These are phyloP conservation scores for Saccharomyces mikatae DNA, from an alignment of 805 yeast genomes.

Conservation along the genomic window DNA sequence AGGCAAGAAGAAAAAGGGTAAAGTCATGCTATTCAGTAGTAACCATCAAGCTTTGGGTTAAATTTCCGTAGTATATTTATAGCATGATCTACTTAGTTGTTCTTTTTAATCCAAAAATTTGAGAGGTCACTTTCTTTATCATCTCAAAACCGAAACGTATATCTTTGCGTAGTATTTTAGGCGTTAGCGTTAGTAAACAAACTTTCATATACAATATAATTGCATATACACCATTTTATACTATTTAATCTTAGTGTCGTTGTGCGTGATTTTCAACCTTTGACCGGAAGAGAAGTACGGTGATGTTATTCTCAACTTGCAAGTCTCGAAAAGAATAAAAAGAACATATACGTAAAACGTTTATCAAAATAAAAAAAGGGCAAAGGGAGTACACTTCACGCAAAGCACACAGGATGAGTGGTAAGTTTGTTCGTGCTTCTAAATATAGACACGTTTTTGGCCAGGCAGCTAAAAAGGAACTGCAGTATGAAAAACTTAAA, in stretches of 20 bases:
- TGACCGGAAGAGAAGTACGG: not conserved
- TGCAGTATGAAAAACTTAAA: conserved; percentile 44
- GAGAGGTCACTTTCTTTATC: not conserved
- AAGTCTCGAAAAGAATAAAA: not conserved
- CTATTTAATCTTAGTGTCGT: not conserved
- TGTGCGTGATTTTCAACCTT: not conserved
- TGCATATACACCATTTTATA: not conserved
- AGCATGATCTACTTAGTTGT: not conserved
- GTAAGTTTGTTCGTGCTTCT: conserved; percentile 90
- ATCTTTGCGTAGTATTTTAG: not conserved
- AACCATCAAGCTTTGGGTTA: conserved; percentile 8
- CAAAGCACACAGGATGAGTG: conserved; percentile 38
- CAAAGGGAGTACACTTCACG: not conserved
- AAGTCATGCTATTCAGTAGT: conserved; percentile 23
- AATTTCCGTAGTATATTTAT: not conserved
- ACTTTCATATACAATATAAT: not conserved
- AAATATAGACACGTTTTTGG: conserved; percentile 96
- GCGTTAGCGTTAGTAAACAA: not conserved
- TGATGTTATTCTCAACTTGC: not conserved
- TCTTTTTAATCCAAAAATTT: not conserved
- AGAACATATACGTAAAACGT: not conserved
- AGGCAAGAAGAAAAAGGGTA: conserved; percentile 40
- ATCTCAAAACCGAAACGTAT: not conserved
- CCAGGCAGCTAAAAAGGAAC: conserved; percentile 56
- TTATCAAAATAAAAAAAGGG: not conserved